phyloP scores from a whole-genome alignment of 257 asterid genomes.

The Rubia yunnanensis region DNA sequence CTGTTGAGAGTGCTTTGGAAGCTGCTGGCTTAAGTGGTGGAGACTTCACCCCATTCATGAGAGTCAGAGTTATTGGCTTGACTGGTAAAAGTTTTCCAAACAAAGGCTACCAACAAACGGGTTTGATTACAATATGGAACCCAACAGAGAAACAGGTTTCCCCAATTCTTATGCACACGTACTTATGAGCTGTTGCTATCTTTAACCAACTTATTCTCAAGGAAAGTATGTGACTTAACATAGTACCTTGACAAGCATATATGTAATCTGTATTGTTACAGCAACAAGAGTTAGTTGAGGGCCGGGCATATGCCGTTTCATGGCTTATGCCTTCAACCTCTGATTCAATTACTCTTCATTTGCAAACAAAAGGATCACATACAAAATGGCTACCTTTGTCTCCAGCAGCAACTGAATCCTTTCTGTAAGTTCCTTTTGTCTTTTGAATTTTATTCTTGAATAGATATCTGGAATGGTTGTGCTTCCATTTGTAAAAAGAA shows the following conservation, averaged over 20 bases:
- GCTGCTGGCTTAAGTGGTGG: conserved; percentile 71
- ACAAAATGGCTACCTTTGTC: conserved; percentile 67
- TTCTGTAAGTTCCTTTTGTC: conserved; percentile 42
- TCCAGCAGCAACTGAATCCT: conserved; percentile 31
- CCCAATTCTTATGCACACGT: neutral
- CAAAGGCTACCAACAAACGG: conserved; percentile 32
- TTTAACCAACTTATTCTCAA: neutral
- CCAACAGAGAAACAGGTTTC: conserved; percentile 87
- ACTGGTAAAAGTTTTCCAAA: conserved; percentile 29
- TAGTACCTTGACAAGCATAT: neutral
- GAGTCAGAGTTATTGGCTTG: conserved; percentile 86
- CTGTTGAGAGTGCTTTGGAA: conserved; percentile 66
- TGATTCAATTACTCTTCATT: conserved; percentile 60
- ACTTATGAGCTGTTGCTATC: neutral
- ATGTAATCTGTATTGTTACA: conserved; percentile 16
- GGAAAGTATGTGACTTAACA: neutral
- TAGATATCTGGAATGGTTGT: neutral
- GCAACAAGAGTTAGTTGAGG: conserved; percentile 69
- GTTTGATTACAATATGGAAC: conserved; percentile 90
- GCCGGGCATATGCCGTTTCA: conserved; percentile 68
- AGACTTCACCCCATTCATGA: conserved; percentile 76
- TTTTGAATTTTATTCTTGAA: conserved; percentile 6
- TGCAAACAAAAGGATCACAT: conserved; percentile 70
- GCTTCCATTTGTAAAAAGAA: too few species aligned
- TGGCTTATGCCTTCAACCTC: conserved; percentile 67